Evolutionary conservation across 2,329 filamentous ascomycete genomes (phyloP), one percentile per base, ranked within the genome.

Genomic region (Keithomyces neogunnii): DNA sequence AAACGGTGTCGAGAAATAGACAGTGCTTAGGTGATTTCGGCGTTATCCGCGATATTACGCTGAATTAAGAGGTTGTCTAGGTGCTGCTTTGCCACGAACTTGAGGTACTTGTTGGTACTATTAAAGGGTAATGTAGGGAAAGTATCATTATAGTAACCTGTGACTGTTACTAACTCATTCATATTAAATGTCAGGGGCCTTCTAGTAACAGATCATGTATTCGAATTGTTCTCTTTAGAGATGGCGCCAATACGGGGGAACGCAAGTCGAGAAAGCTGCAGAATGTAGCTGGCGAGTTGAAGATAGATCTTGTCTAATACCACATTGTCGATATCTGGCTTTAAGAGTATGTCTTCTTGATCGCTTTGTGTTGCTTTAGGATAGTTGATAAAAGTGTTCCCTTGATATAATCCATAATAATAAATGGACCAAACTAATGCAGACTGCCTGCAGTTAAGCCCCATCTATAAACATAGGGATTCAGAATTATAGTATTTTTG

Each of bases 151-250:
- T 64, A 62, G 52, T 64, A 70, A 38, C 59, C 60, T 10, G 64
- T 56, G 30, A 66, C 58, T 47, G 58, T 64, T 0, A 56, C 62
- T 45, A 68, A 49, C 52, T 70, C 65, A 51, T 72, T 71, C 64
- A 71, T 71, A 38, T 68, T 66, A 47, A 66, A 67, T n/a, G 66
- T 71, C n/a, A 71, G 56, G 5, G 69, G 68, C 51, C 66, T 55
- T 51, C 53, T 49, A 26, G 59, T 58, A 47, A 69, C 66, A 13
- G 56, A 53, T 65, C 63, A 73, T 42, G 32, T 31, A n/a, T 40
- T 31, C 9, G 47, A 48, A 26, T 48, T 48, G n/a, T 29, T 4
- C 19, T 19, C 19, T 47, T 56, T 53, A 3, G 65, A 66, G 47
- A 72, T 67, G 29, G 67, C 63, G 5, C 67, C 66, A 36, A 70